Percentiles rank a stretch among this genome's conserved stretches.
Conservation (phyloP, 768 basidiomycete species). For the Baorangia bicolor region DNA sequence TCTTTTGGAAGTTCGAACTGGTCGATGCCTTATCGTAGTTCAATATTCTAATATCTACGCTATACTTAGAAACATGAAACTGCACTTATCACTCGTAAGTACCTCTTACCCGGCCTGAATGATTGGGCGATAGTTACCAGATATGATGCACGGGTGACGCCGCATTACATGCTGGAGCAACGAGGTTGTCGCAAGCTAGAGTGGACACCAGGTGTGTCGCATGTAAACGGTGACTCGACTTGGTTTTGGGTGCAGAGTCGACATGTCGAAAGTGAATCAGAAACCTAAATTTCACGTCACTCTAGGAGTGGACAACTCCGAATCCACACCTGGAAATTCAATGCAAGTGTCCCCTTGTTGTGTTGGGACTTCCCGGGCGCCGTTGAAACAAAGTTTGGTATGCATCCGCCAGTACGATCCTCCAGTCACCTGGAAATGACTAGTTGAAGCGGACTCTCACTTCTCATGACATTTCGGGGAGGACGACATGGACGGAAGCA, state of each 20-base stretch:
- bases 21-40: too few species aligned
- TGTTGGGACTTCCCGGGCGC: too few species aligned
- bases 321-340: not conserved
- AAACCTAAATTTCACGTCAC: not conserved
- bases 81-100: not conserved
- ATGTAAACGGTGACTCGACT: too few species aligned
- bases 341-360: too few species aligned
- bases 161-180: not conserved
- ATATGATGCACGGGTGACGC: not conserved
- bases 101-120: not conserved
- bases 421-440: not conserved
- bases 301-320: not conserved
- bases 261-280: not conserved
- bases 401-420: not conserved
- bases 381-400: not conserved
- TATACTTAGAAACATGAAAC: not conserved
- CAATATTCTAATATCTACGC: not conserved
- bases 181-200: too few species aligned
- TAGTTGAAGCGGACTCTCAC: not conserved
- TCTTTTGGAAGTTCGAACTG: too few species aligned
- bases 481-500: not conserved
- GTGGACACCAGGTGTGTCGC: not conserved
- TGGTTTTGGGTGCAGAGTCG: not conserved
- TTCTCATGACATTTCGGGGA: not conserved
- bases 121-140: not conserved